These are phyloP conservation scores for Candolleomyces efflorescens DNA, from an alignment of 768 basidiomycete genomes.

Conservation along the genomic window DNA sequence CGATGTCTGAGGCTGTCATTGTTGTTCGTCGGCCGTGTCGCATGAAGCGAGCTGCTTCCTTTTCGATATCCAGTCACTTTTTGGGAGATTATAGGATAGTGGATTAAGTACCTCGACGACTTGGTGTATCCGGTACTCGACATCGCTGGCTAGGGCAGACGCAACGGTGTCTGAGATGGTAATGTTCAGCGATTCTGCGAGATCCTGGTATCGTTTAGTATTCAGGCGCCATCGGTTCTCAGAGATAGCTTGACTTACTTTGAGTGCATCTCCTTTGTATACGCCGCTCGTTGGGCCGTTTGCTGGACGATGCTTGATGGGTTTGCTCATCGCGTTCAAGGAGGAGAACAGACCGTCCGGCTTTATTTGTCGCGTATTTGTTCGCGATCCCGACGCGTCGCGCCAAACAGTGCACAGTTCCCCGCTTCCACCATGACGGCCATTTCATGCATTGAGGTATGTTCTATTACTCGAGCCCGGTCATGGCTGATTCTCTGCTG, in stretches of 20 bases:
- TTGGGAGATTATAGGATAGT: not conserved
- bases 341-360: not conserved
- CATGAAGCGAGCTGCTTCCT: conserved; percentile 98
- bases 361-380: conserved; percentile 6
- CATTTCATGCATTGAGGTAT: too few species aligned
- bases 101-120: conserved; percentile 70
- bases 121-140: conserved; percentile 94
- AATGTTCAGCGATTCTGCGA: conserved; percentile 84
- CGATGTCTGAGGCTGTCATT: conserved; percentile 85
- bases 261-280: conserved; percentile 60
- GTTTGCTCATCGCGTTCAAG: conserved; percentile 34
- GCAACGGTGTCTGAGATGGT: conserved; percentile 78
- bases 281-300: conserved; percentile 54
- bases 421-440: too few species aligned
- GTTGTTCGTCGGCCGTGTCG: conserved; percentile 89
- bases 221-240: conserved; percentile 6
- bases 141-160: conserved; percentile 86
- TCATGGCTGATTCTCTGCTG: too few species aligned
- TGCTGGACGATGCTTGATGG: conserved; percentile 38
- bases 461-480: too few species aligned
- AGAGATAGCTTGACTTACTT: conserved; percentile 28
- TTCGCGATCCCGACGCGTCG: not conserved
- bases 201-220: conserved; percentile 53
- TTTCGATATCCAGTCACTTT: conserved; percentile 10
- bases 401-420: not conserved